Percentiles rank a stretch among this genome's conserved stretches.
Evolutionary conservation across 768 basidiomycete genomes (phyloP).

Genomic region (Lentinula guzmanii): DNA sequence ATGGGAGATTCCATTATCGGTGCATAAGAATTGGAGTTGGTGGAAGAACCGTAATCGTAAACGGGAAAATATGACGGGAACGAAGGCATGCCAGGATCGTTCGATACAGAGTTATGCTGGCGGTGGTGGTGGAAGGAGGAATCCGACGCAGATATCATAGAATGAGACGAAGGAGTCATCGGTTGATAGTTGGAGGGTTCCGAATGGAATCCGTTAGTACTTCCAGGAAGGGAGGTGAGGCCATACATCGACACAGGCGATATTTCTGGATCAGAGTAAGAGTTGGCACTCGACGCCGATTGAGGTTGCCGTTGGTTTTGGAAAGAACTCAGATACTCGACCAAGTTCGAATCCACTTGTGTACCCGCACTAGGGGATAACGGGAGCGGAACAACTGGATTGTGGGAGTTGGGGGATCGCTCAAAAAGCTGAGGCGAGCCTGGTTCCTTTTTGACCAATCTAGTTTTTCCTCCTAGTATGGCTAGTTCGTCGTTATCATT

Average conservation of each 20-base stretch:
- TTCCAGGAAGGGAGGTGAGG: slow-evolving; percentile 4
- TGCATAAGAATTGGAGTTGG: slow-evolving; percentile 21
- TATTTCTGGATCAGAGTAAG: slow-evolving; percentile 22
- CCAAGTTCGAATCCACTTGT: slow-evolving; percentile 54
- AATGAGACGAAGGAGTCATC: slow-evolving; percentile 7
- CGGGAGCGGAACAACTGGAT: slow-evolving; percentile 70
- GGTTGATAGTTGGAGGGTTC: slow-evolving; percentile 28
- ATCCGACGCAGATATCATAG: slow-evolving; percentile 14
- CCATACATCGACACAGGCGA: slow-evolving; percentile 39
- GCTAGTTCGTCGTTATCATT: slow-evolving; percentile 61
- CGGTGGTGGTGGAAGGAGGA: slow-evolving; percentile 8
- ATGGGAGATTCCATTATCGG: slow-evolving; percentile 35
- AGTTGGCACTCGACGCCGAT: background rate
- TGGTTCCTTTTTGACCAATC: slow-evolving; percentile 59
- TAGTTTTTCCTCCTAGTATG: slow-evolving; percentile 60
- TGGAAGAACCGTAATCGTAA: slow-evolving; percentile 56
- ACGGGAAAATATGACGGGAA: slow-evolving; percentile 74
- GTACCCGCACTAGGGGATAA: slow-evolving; percentile 44
- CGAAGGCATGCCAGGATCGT: background rate
- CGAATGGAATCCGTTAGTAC: slow-evolving; percentile 26
- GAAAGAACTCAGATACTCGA: slow-evolving; percentile 68
- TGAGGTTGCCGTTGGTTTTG: slow-evolving; percentile 14
- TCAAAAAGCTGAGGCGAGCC: slow-evolving; percentile 50
- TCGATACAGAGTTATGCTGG: slow-evolving; percentile 9
- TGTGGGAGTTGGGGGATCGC: slow-evolving; percentile 63